Evolutionary conservation across 2,329 filamentous ascomycete species (phyloP).

Genomic region (Monosporascus sp.): DNA sequence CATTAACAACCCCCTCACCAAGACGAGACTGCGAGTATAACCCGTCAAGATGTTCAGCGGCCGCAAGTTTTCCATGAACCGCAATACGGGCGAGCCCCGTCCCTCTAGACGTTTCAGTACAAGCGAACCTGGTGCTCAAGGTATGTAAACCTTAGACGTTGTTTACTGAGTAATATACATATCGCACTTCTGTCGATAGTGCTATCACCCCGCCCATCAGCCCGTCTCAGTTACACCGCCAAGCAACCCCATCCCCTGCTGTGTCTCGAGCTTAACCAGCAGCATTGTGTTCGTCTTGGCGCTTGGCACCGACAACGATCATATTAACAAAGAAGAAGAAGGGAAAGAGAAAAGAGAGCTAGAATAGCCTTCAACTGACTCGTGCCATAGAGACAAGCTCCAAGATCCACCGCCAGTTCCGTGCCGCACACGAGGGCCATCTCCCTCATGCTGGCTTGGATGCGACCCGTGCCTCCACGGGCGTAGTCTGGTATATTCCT

Average conservation of each 20-base stretch:
- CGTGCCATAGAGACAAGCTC: conserved; percentile 63
- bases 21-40: conserved; percentile 1
- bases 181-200: not conserved
- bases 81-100: conserved; percentile 58
- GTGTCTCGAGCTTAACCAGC: not conserved
- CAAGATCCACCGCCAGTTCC: conserved; percentile 83
- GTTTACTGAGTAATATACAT: not conserved
- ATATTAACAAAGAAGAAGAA: not conserved
- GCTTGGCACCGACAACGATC: not conserved
- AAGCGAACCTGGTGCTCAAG: conserved; percentile 50
- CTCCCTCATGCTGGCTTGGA: conserved; percentile 88
- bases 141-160: conserved; percentile 32
- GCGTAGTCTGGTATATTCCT: conserved; percentile 68
- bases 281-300: not conserved
- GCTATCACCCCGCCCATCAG: not conserved
- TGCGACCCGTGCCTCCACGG: conserved; percentile 79
- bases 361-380: not conserved
- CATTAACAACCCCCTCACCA: not conserved
- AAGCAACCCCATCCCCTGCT: not conserved
- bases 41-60: conserved; percentile 44
- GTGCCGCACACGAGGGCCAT: conserved; percentile 84
- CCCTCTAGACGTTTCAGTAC: conserved; percentile 53
- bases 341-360: not conserved
- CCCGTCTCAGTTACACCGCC: not conserved
- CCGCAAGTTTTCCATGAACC: conserved; percentile 64